Percentiles rank a stretch among this genome's conserved stretches.
phyloP scores from a whole-genome alignment of 2,329 filamentous ascomycete species.

The Chalaropsis ovoidea region DNA sequence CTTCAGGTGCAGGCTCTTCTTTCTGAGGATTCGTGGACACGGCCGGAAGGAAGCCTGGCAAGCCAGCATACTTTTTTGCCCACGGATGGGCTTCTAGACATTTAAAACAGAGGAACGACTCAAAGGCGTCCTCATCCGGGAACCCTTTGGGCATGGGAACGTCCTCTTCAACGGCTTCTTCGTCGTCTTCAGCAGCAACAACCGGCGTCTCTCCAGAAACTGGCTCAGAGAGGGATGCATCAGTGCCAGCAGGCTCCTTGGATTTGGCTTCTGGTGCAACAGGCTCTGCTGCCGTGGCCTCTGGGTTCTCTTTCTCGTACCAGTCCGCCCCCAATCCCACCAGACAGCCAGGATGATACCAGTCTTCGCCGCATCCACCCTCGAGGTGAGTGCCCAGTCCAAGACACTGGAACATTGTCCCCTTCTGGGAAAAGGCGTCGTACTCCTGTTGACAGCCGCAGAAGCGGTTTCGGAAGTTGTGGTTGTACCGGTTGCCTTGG shows the following conservation, averaged over 20 bases:
- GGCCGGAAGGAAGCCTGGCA: constrained; percentile 66
- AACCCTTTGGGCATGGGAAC: constrained; percentile 75
- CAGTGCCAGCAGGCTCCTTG: not conserved
- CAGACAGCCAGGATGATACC: constrained; percentile 92
- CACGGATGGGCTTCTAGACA: constrained; percentile 80
- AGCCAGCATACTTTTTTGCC: constrained; percentile 80
- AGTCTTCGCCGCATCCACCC: constrained; percentile 91
- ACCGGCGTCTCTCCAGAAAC: not conserved
- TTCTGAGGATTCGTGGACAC: constrained; percentile 43
- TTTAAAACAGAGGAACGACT: constrained; percentile 86
- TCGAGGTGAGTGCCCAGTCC: constrained; percentile 69
- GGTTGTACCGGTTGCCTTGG: constrained; percentile 76
- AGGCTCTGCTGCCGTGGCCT: not conserved
- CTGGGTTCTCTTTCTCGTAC: constrained; percentile 42
- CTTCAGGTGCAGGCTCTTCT: constrained; percentile 17
- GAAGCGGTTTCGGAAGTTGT: constrained; percentile 89
- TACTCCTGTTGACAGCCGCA: constrained; percentile 85
- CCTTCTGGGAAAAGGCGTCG: constrained; percentile 77
- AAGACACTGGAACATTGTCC: constrained; percentile 96
- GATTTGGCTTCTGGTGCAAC: not conserved
- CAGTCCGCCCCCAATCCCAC: constrained; percentile 68
- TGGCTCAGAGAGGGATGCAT: not conserved
- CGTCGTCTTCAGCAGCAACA: constrained; percentile 29
- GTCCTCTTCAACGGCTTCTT: constrained; percentile 41
- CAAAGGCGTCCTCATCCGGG: constrained; percentile 79